Conservation (phyloP, 164 flowering plant species). For the Umbilicus rupestris region DNA sequence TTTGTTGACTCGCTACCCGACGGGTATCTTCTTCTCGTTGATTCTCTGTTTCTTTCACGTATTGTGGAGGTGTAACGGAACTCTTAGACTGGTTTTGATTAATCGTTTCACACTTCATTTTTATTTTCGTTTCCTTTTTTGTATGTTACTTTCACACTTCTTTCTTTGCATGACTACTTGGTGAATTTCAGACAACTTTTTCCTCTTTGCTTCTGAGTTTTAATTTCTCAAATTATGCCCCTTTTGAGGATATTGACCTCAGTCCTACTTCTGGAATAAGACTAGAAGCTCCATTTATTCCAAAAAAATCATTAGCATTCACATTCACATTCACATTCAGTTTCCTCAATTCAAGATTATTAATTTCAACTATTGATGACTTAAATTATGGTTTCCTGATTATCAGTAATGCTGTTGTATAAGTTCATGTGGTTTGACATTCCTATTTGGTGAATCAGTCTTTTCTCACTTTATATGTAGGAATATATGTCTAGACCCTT, state of each 20-base stretch:
- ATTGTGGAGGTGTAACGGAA: not conserved
- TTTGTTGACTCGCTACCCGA: slow-evolving; percentile 61
- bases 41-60: not conserved
- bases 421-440: not conserved
- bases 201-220: too few species aligned
- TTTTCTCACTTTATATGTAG: not conserved
- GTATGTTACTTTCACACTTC: not conserved
- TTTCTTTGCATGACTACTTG: too few species aligned
- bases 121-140: not conserved
- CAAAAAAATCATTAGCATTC: too few species aligned
- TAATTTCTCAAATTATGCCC: too few species aligned
- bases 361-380: not conserved
- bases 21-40: slow-evolving; percentile 38
- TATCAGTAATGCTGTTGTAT: not conserved
- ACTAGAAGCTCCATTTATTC: too few species aligned
- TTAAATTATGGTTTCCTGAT: not conserved
- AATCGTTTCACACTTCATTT: too few species aligned
- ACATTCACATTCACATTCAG: not conserved
- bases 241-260: too few species aligned
- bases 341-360: not conserved
- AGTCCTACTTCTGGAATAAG: too few species aligned
- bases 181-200: too few species aligned
- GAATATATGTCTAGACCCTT: slow-evolving; percentile 1
- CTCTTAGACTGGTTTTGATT: not conserved
- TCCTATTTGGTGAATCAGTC: not conserved